These are phyloP conservation scores for Calonectria montana DNA, from an alignment of 2,329 filamentous ascomycete genomes.

Conservation along the genomic window DNA sequence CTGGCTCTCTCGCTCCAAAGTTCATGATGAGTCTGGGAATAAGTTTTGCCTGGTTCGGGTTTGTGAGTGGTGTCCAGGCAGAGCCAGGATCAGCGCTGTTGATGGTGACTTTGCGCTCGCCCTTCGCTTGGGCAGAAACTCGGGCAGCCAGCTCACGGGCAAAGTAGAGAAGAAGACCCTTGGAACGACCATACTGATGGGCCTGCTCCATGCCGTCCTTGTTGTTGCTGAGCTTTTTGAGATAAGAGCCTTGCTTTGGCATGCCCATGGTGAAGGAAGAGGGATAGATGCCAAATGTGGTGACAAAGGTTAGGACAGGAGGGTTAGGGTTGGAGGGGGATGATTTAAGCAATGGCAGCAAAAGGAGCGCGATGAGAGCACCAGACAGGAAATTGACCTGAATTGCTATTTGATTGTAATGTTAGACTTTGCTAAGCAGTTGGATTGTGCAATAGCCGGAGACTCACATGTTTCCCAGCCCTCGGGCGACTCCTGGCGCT, in stretches of 20 bases:
- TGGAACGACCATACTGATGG: constrained; percentile 53
- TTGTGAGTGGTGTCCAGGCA: constrained; percentile 52
- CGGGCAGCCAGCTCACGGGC: constrained; percentile 49
- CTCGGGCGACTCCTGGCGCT: constrained; percentile 50
- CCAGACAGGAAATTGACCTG: constrained; percentile 52
- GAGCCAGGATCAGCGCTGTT: constrained; percentile 53
- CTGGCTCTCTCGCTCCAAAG: constrained; percentile 49
- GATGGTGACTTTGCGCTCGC: constrained; percentile 46
- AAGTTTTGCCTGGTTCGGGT: constrained; percentile 48
- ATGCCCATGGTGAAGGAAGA: constrained; percentile 51
- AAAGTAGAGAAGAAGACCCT: constrained; percentile 51
- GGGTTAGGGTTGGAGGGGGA: constrained; percentile 46
- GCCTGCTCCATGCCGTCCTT: constrained; percentile 50
- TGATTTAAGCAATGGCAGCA: constrained; percentile 48
- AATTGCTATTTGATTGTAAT: constrained; percentile 38
- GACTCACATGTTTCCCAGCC: constrained; percentile 52
- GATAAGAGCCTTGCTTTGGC: constrained; percentile 47
- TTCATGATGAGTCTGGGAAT: constrained; percentile 53
- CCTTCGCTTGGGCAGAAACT: constrained; percentile 34
- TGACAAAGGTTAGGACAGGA: constrained; percentile 52
- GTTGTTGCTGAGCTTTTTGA: constrained; percentile 50
- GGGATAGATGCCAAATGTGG: constrained; percentile 52
- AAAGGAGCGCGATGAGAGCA: constrained; percentile 47
- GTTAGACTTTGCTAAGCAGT: constrained; percentile 5
- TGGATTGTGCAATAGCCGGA: too few species aligned